These are phyloP conservation scores for Fusarium tanahbumbuense DNA, from an alignment of 2,329 filamentous ascomycete species.

Conservation along the genomic window DNA sequence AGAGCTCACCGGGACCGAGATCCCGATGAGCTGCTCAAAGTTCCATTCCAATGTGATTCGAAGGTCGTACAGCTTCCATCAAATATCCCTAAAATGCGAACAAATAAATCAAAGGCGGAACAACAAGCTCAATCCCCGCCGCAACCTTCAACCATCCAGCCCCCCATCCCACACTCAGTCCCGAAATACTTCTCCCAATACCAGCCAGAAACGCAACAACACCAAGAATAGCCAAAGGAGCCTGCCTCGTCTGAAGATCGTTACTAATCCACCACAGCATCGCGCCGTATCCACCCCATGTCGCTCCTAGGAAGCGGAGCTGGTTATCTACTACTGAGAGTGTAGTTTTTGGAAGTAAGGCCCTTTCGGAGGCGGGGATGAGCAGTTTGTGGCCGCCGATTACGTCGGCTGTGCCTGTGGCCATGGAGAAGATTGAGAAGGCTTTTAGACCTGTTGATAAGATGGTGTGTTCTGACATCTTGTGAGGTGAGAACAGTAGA, in stretches of 20 bases:
- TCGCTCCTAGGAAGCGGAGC: conserved; percentile 9
- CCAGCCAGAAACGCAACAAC: background rate
- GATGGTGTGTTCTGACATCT: background rate
- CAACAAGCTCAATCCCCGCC: background rate
- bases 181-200: background rate
- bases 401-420: background rate
- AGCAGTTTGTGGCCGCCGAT: conserved; percentile 1
- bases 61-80: rapidly evolving
- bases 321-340: conserved; percentile 6
- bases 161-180: conserved; percentile 2
- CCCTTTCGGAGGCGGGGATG: background rate
- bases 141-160: conserved; percentile 11
- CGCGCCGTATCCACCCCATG: conserved; percentile 14
- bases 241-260: background rate
- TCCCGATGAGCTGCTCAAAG: no score
- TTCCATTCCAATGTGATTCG: no score
- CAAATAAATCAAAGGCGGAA: conserved; percentile 5
- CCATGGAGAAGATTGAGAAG: conserved; percentile 13
- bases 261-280: background rate
- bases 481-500: rapidly evolving
- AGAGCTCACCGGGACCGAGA: no score
- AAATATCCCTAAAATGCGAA: background rate
- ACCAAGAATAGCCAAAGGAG: background rate
- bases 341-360: background rate
- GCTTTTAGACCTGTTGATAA: background rate